Percentiles rank a stretch among this genome's conserved stretches.
Conservation (phyloP, 148 eudicot genomes). For the Cornus suecica region DNA sequence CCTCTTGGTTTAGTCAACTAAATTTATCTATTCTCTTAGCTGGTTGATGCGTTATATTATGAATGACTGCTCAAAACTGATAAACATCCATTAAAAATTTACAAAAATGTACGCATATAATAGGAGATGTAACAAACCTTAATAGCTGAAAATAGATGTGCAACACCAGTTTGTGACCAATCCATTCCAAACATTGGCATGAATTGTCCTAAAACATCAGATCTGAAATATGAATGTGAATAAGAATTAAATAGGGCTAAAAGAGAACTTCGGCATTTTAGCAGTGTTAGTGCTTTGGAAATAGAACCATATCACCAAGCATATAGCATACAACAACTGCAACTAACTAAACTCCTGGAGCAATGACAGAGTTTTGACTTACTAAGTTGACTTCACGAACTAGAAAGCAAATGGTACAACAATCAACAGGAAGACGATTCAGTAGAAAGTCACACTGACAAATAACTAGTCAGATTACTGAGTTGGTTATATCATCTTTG, state of each 20-base stretch:
- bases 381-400: background rate
- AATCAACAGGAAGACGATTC: background rate
- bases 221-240: slow-evolving; percentile 39
- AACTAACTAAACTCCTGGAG: background rate
- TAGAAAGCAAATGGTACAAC: background rate
- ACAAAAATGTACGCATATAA: background rate
- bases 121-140: slow-evolving; percentile 50
- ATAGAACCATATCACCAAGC: background rate
- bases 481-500: background rate
- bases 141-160: slow-evolving; percentile 93
- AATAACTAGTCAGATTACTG: background rate
- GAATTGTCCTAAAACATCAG: slow-evolving; percentile 96
- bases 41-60: background rate
- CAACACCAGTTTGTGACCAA: slow-evolving; percentile 97
- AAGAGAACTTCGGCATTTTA: background rate
- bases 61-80: background rate
- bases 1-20: too few relatives aligned
- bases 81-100: background rate
- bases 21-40: background rate
- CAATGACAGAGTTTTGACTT: background rate
- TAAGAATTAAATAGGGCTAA: slow-evolving; percentile 4
- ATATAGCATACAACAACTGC: background rate
- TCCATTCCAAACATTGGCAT: slow-evolving; percentile 97
- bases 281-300: background rate
- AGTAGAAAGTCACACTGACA: background rate